Conservation (phyloP, 257 asterid genomes). For the Plantago major region DNA sequence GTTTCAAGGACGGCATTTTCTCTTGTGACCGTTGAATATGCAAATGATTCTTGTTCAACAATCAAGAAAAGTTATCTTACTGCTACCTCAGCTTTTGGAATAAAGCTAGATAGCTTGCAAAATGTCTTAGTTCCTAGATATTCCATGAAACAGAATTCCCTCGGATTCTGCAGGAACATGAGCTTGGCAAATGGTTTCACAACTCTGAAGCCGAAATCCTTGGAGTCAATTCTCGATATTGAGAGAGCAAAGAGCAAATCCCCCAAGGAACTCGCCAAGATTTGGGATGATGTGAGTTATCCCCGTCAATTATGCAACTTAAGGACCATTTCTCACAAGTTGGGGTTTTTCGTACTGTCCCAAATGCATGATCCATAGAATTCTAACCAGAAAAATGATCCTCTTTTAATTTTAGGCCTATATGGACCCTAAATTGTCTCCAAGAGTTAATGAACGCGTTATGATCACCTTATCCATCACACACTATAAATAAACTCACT, state of each 20-base stretch:
- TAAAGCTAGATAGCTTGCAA: constrained; percentile 25
- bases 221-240: constrained; percentile 72
- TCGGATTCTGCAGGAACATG: constrained; percentile 47
- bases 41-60: constrained; percentile 24
- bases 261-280: constrained; percentile 67
- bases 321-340: too few species aligned
- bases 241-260: constrained; percentile 69
- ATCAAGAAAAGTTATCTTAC: constrained; percentile 23
- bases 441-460: too few species aligned
- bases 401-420: too few species aligned
- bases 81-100: constrained; percentile 27
- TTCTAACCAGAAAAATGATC: too few species aligned
- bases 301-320: too few species aligned
- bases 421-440: too few species aligned
- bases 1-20: constrained; percentile 35
- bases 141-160: constrained; percentile 39
- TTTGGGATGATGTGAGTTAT: constrained; percentile 84
- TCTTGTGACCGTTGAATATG: constrained; percentile 22
- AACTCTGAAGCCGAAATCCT: constrained; percentile 65
- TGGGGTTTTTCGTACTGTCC: too few species aligned
- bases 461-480: too few species aligned
- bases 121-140: constrained; percentile 31
- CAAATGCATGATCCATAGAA: too few species aligned
- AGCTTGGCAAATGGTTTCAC: constrained; percentile 75
- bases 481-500: too few species aligned